A percentile compares a stretch with the other conserved stretches of the same genome.
Conservation (phyloP, 768 basidiomycete genomes). For the Lyophyllum atratum region DNA sequence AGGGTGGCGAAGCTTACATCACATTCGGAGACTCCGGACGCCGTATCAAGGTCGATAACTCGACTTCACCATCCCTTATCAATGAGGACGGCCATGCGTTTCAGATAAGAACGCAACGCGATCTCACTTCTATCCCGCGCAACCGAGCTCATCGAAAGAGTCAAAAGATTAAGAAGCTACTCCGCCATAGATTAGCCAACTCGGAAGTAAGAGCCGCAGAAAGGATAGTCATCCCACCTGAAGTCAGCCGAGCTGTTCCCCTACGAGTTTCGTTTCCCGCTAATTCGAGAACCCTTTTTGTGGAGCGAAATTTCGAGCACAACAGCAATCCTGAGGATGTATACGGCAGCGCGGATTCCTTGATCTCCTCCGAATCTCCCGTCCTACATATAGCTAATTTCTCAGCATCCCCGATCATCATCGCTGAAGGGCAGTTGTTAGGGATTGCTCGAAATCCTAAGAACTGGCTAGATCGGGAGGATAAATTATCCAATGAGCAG, state of each 20-base stretch:
- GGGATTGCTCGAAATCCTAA: slow-evolving; percentile 11
- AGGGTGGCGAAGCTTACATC: background rate
- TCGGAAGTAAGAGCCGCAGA: slow-evolving; percentile 3
- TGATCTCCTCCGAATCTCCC: too few relatives aligned
- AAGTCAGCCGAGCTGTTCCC: slow-evolving; percentile 6
- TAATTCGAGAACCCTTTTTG: too few relatives aligned
- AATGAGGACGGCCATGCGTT: too few relatives aligned
- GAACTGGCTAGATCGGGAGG: slow-evolving; percentile 15
- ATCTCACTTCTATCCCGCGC: background rate
- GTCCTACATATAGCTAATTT: too few relatives aligned
- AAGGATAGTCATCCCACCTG: slow-evolving; percentile 12
- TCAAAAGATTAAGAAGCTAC: background rate
- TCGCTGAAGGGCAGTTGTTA: slow-evolving; percentile 17
- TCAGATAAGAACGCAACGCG: background rate
- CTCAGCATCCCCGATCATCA: too few relatives aligned
- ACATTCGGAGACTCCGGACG: too few relatives aligned
- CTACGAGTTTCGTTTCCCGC: too few relatives aligned
- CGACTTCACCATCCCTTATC: too few relatives aligned
- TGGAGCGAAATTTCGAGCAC: slow-evolving; percentile 9
- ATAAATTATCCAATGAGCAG: background rate
- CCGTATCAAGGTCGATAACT: too few relatives aligned
- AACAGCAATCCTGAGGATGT: slow-evolving; percentile 8
- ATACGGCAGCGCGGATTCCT: too few relatives aligned
- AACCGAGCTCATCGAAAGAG: background rate
- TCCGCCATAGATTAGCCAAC: too few relatives aligned